phyloP scores from a whole-genome alignment of 306 rosid genomes.

The Trifolium repens region DNA sequence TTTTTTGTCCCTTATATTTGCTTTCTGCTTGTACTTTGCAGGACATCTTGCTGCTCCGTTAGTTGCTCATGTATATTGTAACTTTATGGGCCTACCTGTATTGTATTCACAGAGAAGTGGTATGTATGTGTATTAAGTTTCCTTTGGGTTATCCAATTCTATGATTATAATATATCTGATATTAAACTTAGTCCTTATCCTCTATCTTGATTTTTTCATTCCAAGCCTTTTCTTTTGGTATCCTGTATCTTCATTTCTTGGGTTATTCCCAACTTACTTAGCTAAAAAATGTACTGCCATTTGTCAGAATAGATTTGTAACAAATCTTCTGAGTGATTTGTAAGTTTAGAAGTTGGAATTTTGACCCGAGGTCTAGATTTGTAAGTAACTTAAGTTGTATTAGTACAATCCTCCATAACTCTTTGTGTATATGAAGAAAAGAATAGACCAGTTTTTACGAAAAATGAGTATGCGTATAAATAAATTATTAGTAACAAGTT shows the following conservation, averaged over 20 bases:
- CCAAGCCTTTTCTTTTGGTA: conserved; percentile 9
- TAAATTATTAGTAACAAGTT: not conserved
- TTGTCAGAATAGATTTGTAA: conserved; percentile 2
- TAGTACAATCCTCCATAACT: not conserved
- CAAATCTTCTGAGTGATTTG: not conserved
- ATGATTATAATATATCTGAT: not conserved
- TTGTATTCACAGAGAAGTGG: conserved; percentile 66
- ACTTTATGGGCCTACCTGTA: conserved; percentile 88
- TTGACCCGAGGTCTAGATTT: not conserved
- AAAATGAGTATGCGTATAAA: not conserved
- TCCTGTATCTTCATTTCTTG: conserved; percentile 9
- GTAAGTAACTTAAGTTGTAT: not conserved
- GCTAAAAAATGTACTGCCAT: conserved; percentile 2
- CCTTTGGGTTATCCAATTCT: not conserved
- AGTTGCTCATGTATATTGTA: conserved; percentile 83
- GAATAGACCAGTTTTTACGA: not conserved
- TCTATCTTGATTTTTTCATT: not conserved
- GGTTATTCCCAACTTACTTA: conserved; percentile 6
- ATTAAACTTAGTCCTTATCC: not conserved
- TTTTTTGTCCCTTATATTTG: conserved; percentile 17
- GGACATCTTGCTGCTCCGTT: conserved; percentile 86
- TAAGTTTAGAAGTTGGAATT: conserved; percentile 19
- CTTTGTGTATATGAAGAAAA: not conserved
- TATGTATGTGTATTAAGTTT: conserved; percentile 44
- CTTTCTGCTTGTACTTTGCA: conserved; percentile 49